These are phyloP conservation scores for Mycena vitilis DNA, from an alignment of 768 basidiomycete species.

Conservation along the genomic window DNA sequence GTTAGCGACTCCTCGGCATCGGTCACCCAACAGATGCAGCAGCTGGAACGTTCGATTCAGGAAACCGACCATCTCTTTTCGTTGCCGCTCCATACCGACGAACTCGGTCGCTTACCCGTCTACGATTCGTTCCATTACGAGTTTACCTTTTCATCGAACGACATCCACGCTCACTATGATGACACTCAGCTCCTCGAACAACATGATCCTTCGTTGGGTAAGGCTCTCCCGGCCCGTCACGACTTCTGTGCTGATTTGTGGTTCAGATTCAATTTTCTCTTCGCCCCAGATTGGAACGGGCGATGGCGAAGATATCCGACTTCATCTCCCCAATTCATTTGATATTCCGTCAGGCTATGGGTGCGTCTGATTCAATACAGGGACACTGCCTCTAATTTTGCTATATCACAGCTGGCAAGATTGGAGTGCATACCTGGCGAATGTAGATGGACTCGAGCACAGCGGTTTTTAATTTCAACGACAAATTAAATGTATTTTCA, in stretches of 20 bases:
- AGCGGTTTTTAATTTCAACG: neutral
- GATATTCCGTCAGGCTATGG: neutral
- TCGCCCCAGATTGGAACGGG: neutral
- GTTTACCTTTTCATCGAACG: conserved; percentile 5
- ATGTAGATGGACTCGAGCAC: neutral
- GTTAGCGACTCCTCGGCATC: neutral
- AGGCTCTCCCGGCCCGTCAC: neutral
- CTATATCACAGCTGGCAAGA: neutral
- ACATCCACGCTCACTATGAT: no score
- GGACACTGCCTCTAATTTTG: neutral
- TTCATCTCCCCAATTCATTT: neutral
- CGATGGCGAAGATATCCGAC: neutral
- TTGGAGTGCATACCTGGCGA: conserved; percentile 1
- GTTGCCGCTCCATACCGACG: conserved; percentile 13
- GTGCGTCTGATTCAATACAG: neutral
- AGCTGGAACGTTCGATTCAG: conserved; percentile 5
- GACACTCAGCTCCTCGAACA: neutral
- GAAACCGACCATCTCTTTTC: conserved; percentile 9
- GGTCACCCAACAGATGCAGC: neutral
- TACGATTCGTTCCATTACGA: conserved; percentile 22
- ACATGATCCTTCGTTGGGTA: neutral
- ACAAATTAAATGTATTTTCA: no score
- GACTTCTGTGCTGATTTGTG: neutral
- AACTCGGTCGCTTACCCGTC: conserved; percentile 25
- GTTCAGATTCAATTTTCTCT: neutral